Percentiles rank a stretch among this genome's conserved stretches.
Conservation (phyloP, 1,284 basidiomycete genomes). For the Rhodotorula sp. region DNA sequence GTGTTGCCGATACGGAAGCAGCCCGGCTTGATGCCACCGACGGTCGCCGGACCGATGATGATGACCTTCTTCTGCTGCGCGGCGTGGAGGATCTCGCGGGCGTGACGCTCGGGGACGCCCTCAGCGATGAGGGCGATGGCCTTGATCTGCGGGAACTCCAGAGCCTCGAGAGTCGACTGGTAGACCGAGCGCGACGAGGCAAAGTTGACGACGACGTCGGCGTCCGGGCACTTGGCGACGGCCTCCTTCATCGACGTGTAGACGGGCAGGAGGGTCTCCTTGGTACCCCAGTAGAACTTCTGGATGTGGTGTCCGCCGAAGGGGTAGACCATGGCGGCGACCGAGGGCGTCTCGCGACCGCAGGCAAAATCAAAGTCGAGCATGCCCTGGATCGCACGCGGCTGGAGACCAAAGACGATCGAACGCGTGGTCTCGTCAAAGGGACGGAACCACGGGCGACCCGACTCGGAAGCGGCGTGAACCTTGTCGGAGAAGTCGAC, state of each 20-base stretch:
- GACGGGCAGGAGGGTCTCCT: slow-evolving; percentile 95
- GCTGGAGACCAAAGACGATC: slow-evolving; percentile 97
- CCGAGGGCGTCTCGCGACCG: slow-evolving; percentile 85
- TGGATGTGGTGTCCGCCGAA: slow-evolving; percentile 99
- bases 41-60: slow-evolving; percentile 97
- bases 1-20: slow-evolving; percentile 99
- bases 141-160: slow-evolving; percentile 67
- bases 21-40: slow-evolving; percentile 99
- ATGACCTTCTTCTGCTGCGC: slow-evolving; percentile 83
- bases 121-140: slow-evolving; percentile 94
- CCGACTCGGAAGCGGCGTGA: slow-evolving; percentile 61
- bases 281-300: slow-evolving; percentile 95
- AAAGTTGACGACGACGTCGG: slow-evolving; percentile 98
- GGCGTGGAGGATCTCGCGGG: slow-evolving; percentile 89
- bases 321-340: slow-evolving; percentile 99
- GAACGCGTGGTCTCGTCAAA: slow-evolving; percentile 91
- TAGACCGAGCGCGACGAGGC: slow-evolving; percentile 93
- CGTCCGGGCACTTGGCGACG: slow-evolving; percentile 90
- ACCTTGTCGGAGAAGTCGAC: slow-evolving; percentile 73
- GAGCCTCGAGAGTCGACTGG: slow-evolving; percentile 86
- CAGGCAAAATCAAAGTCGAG: slow-evolving; percentile 99
- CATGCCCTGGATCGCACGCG: slow-evolving; percentile 99
- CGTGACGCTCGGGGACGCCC: slow-evolving; percentile 97
- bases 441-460: slow-evolving; percentile 76
- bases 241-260: slow-evolving; percentile 93